Base-by-base conservation (phyloP, 2,329 filamentous ascomycete genomes). In the Aureobasidium sp. region DNA sequence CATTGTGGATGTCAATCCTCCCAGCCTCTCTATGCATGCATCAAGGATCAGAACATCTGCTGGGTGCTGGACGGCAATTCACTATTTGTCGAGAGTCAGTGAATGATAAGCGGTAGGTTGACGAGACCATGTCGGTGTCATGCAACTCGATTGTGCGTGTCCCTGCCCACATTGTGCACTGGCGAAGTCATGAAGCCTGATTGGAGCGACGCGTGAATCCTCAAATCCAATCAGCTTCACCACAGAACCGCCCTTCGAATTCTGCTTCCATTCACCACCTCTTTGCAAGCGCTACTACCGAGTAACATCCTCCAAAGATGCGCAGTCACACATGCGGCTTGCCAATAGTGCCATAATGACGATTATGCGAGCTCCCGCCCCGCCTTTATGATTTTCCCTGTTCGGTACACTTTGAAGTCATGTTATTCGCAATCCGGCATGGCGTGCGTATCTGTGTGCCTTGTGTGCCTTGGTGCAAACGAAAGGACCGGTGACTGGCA, bases 321-420 rank as follows among this genome's bases (percentile, higher is more conserved):
- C 51, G 57, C 57, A 60, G 46, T 60, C 57, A 60, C 62, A 48
- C 62, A 65, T 65, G 62, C 62, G 47, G 48, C 51, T 50, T 62
- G 63, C 51, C 64, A 61, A 65, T 65, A 65, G 64, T 64, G 57
- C 32, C 20, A 62, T 55, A 52, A 63, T 43, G 47, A 59, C 6
- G 43, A 48, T 36, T 47, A 59, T 63, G 56, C 55, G 56, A 59
- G 62, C 53, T 37, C 43, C 51, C 59, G 53, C 53, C 59, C 62
- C 52, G 55, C 62, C 63, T 46, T 59, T 48, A 26, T 43, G 43
- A 62, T 48, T 48, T 48, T 59, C 44, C 32, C 43, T 60, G 44
- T 51, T 51, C 46, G 44, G 44, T 60, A 41, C 46, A 29, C 9
- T 24, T 43, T 8, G 26, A 24, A 37, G 34, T 27, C 32, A 43